phyloP scores from a whole-genome alignment of 2,329 filamentous ascomycete species.

The Amphichorda felina region DNA sequence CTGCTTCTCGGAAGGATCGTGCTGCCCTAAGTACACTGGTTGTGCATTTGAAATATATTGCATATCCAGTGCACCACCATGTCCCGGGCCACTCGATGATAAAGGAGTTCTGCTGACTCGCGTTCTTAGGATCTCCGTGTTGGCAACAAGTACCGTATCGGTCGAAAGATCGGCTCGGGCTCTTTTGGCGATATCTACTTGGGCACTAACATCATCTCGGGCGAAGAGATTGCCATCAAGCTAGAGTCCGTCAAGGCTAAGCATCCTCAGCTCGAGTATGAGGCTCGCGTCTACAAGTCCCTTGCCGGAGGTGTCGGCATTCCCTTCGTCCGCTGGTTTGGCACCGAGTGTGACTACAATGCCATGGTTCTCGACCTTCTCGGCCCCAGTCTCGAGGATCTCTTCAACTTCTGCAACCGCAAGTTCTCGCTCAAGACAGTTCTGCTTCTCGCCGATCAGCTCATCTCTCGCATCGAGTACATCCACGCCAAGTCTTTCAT shows the following conservation, averaged over 20 bases:
- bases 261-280: conserved; percentile 97
- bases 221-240: conserved; percentile 99
- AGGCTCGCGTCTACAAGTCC: conserved; percentile 83
- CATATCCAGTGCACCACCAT: neutral
- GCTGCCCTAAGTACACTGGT: too few relatives aligned
- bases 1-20: too few relatives aligned
- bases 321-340: conserved; percentile 98
- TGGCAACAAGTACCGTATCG: conserved; percentile 99
- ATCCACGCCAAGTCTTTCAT: conserved; percentile 99
- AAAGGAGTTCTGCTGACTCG: conserved; percentile 2
- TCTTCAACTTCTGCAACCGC: conserved; percentile 32
- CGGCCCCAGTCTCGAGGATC: conserved; percentile 87
- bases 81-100: neutral
- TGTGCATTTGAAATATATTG: neutral
- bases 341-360: conserved; percentile 99
- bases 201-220: conserved; percentile 98
- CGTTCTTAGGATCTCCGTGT: conserved; percentile 78
- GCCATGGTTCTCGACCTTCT: conserved; percentile 98
- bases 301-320: conserved; percentile 96
- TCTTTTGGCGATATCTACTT: conserved; percentile 91
- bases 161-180: conserved; percentile 96
- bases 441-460: conserved; percentile 87
- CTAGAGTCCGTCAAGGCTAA: conserved; percentile 99
- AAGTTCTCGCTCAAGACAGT: conserved; percentile 68
- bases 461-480: conserved; percentile 98